Base-by-base conservation (phyloP, 1,284 basidiomycete species). In the Veloboletus limbatus region DNA sequence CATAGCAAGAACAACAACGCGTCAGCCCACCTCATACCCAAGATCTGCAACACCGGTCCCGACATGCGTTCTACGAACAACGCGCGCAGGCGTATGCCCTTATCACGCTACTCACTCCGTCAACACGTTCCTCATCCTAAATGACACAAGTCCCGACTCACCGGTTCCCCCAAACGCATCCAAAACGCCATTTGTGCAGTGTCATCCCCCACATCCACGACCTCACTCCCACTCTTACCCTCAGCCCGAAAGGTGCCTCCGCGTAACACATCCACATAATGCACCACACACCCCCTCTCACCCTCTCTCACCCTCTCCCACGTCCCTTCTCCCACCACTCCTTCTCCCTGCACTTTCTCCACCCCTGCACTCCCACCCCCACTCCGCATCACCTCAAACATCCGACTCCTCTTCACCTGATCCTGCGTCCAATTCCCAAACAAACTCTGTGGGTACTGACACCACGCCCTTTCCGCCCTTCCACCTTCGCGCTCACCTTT, bases 1-100 rank as follows among this genome's bases (percentile, higher is more conserved):
- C 6, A 6, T 2, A 27, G 13, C 3, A 27, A 24, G 18, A 28
- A 13, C 26, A 6, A 5, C 9, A 4, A 54, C 41, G 10, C 21
- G n/a, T n/a, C n/a, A n/a, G n/a, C n/a, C n/a, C n/a, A 74, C 72
- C 64, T 72, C 2, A 71, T 72, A 13, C 76, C 76, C 10, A 78
- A 57, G 66, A 77, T 77, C 49, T 73, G 69, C 28, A 78, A 54
- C 6, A 75, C 68, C 9, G 68, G 66, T 0, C 70, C 69, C 0
- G 70, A 66, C 21, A 76, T 55, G 28, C 71, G 63, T 18, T 77
- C 72, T 0, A 77, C 57, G 49, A 78, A 78, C 28, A 77, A 51
- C 1, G 70, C 71, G 13, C 70, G 62, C 8, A 75, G 54, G 25
- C 69, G 67, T 22, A 69, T 63, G 5, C 61, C 53, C 8, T 45